phyloP scores from a whole-genome alignment of 1,139 yeast genomes.

The Saccharomyces hybrid region DNA sequence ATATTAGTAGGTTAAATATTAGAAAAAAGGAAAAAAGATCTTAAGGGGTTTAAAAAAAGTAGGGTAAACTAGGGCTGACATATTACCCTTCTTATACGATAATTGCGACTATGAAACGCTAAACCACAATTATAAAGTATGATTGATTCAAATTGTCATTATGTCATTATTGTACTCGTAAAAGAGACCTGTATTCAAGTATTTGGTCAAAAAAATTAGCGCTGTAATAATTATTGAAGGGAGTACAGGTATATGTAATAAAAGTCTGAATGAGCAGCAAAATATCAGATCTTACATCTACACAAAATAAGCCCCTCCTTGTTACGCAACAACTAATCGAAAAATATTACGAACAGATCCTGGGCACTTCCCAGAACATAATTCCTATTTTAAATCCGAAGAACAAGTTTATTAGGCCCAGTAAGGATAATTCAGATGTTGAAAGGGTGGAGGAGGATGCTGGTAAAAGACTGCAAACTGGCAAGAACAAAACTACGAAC shows the following conservation, averaged over 20 bases:
- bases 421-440: not conserved
- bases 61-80: not conserved
- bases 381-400: not conserved
- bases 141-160: not conserved
- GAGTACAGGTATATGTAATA: not conserved
- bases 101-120: not conserved
- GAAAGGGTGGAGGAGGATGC: not conserved
- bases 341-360: conserved; percentile 13
- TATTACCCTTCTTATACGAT: not conserved
- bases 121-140: not conserved
- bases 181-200: not conserved
- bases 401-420: not conserved
- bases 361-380: conserved; percentile 1
- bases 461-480: not conserved
- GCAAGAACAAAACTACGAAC: not conserved
- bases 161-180: not conserved
- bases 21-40: not conserved
- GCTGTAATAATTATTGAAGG: not conserved
- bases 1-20: not conserved
- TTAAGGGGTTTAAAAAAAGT: not conserved
- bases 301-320: conserved; percentile 2
- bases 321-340: conserved; percentile 18
- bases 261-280: not conserved
- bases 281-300: not conserved
- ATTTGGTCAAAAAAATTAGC: not conserved